Conservation (phyloP, 2,329 filamentous ascomycete species). For the Pseudopithomyces maydicus region DNA sequence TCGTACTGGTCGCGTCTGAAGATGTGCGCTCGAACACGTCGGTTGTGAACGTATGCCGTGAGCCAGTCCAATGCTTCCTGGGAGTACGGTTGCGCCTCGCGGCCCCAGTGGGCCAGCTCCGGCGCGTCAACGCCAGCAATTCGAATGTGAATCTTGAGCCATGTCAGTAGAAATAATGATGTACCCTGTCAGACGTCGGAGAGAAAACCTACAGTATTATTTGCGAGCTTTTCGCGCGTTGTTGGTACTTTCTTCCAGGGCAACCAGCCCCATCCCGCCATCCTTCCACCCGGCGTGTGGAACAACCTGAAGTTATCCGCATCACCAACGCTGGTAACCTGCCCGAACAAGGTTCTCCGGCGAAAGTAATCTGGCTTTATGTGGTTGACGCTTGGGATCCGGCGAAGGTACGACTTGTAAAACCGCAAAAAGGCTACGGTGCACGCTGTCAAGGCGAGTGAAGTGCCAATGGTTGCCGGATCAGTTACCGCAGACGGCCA, state of each 20-base stretch:
- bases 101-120: constrained; percentile 90
- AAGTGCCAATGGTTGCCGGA: constrained; percentile 60
- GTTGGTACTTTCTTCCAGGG: constrained; percentile 72
- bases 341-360: constrained; percentile 76
- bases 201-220: constrained; percentile 71
- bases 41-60: constrained; percentile 70
- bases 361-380: constrained; percentile 78
- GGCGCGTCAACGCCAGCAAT: constrained; percentile 93
- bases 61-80: constrained; percentile 84
- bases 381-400: constrained; percentile 77
- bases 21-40: constrained; percentile 79
- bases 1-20: constrained; percentile 91
- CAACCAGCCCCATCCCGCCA: constrained; percentile 92
- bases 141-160: constrained; percentile 76
- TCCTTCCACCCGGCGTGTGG: constrained; percentile 88
- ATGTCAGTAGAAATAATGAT: constrained; percentile 15
- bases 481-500: constrained; percentile 63
- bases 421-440: constrained; percentile 62
- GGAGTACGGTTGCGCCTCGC: constrained; percentile 81
- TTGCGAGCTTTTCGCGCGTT: constrained; percentile 70
- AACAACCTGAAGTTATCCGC: constrained; percentile 94
- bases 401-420: constrained; percentile 75
- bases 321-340: constrained; percentile 92
- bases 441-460: constrained; percentile 60
- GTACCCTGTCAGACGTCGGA: not conserved